Evolutionary conservation across 192 early-diverging fungal species (phyloP), one percentile per base, ranked within the genome.

Genomic region (Piromyces sp.): DNA sequence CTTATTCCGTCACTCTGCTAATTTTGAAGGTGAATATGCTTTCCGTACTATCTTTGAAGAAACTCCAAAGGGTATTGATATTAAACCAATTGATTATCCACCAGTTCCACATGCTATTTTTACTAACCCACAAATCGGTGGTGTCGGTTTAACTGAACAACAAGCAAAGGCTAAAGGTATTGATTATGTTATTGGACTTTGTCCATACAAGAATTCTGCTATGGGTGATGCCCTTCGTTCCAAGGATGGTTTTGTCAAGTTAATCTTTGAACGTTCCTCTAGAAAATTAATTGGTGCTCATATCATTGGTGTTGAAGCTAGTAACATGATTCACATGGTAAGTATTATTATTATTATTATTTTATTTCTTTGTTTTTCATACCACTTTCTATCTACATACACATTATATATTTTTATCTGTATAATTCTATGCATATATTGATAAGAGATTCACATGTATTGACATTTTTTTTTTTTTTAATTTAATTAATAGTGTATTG

Each of bases 81-180:
- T 78, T 30, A 84, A 30, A 42, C 22, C 78, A 78, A 42, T 85
- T 30, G 22, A 82, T 22, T 87, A 87, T 37, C 86, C 86, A 28
- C 86, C 86, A 11, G 83, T 87, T 31, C 86, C 86, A 29, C 84
- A 85, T 81, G 86, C 86, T n/a, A 29, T 22, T 14, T 40, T 30
- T 30, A 96, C 96, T 16, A 95, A 95, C 85, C 98, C 98, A 29
- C 97, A 99, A 90, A 96, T 98, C 79, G 98, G 97, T 33, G 98
- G 98, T 96, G 96, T 96, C 81, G 98, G 98, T 81, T 93, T 95
- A 90, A 96, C 93, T 84, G 98, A 99, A 90, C 93, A 95, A 83
- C 90, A 97, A 86, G 87, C 95, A 78, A 98, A 97, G 91, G 92
- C 90, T 84, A 86, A 89, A 82, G 95, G 95, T 29, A 84, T 95